Conservation (phyloP, 2,329 filamentous ascomycete species). For the Fusarium nematophilum region DNA sequence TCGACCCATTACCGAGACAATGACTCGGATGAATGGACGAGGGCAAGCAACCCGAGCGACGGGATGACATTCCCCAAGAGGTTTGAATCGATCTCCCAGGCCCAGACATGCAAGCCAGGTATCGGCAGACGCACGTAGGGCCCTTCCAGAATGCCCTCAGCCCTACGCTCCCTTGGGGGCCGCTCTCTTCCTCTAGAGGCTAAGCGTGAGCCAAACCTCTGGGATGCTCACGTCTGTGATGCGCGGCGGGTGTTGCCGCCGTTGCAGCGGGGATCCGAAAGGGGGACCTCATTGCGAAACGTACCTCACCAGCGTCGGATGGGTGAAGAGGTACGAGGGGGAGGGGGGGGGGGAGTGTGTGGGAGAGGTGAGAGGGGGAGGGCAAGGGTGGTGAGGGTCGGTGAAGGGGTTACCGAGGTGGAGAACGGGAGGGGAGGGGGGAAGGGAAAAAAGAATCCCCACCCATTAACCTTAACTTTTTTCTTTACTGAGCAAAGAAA, state of each 20-base stretch:
- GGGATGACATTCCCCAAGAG: too few species aligned
- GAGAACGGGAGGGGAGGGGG: constrained; percentile 26
- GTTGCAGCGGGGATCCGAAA: constrained; percentile 37
- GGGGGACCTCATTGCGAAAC: neutral
- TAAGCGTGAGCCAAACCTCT: constrained; percentile 40
- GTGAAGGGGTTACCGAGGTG: constrained; percentile 28
- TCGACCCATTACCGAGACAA: neutral
- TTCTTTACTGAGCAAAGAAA: neutral
- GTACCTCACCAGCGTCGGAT: constrained; percentile 6
- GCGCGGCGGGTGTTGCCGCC: constrained; percentile 40
- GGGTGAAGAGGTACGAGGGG: constrained; percentile 14
- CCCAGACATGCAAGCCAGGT: constrained; percentile 7
- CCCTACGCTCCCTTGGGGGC: constrained; percentile 34
- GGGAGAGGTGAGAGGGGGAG: constrained; percentile 22
- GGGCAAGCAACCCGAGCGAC: neutral
- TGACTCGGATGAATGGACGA: neutral
- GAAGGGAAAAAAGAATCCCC: constrained; percentile 6
- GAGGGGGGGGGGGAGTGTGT: constrained; percentile 18
- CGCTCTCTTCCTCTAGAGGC: constrained; percentile 42
- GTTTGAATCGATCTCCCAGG: too few species aligned
- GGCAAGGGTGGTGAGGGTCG: constrained; percentile 17
- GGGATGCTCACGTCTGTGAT: constrained; percentile 30
- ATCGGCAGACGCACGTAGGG: constrained; percentile 18
- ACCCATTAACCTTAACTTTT: too few species aligned
- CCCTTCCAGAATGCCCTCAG: constrained; percentile 28